Conservation (phyloP, 305 asterid genomes). For the Solanum chacoense region DNA sequence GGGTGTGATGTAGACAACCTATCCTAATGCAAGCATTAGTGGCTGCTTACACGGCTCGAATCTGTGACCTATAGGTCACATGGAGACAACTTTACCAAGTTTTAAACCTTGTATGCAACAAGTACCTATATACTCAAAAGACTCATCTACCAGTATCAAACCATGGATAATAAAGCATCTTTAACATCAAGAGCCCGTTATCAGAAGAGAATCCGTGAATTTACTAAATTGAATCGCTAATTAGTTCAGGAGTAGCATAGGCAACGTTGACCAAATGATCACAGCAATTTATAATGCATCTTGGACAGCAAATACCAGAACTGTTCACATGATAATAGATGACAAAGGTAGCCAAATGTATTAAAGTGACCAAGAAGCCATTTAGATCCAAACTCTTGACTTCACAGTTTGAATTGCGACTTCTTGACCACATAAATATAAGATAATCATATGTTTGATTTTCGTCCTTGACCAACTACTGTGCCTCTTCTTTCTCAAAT, state of each 20-base stretch:
- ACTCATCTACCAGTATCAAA: neutral
- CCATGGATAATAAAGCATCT: neutral
- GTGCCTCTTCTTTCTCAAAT: slow-evolving; percentile 6
- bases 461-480: slow-evolving; percentile 17
- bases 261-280: neutral
- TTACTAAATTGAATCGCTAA: neutral
- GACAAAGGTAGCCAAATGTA: neutral
- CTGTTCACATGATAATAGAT: neutral
- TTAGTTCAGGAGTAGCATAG: neutral
- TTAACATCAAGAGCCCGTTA: neutral
- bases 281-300: neutral
- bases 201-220: neutral
- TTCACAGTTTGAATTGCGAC: neutral
- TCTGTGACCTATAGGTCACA: neutral
- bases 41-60: neutral
- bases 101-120: neutral
- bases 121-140: neutral
- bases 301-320: neutral
- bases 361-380: neutral
- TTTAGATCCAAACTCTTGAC: neutral
- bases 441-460: neutral
- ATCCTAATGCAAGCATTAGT: neutral
- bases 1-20: neutral
- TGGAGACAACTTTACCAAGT: neutral
- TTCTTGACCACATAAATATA: neutral